Percentiles rank a stretch among this genome's conserved stretches.
Evolutionary conservation across 176 grass and related monocot genomes (phyloP).

Genomic region (Puya raimondii): DNA sequence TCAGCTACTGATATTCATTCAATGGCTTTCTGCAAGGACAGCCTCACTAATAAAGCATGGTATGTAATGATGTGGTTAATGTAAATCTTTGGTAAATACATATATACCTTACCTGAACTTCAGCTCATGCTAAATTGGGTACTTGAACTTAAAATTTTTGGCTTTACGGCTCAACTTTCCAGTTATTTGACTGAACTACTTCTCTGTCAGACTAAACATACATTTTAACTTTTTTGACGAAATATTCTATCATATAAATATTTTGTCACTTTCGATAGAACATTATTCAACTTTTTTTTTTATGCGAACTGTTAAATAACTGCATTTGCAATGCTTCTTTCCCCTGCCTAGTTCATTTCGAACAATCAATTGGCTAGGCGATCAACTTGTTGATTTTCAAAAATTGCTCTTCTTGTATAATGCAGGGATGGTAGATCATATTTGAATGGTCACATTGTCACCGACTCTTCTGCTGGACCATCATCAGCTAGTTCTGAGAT

Average conservation of each 20-base stretch:
- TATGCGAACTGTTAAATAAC: too few relatives aligned
- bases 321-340: background rate
- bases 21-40: background rate
- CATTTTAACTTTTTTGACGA: too few relatives aligned
- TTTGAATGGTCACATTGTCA: slow-evolving; percentile 24
- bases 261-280: too few relatives aligned
- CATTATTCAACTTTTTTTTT: too few relatives aligned
- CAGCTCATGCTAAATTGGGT: too few relatives aligned
- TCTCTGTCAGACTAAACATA: too few relatives aligned
- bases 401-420: background rate
- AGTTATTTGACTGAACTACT: too few relatives aligned
- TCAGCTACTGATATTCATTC: slow-evolving; percentile 1
- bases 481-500: slow-evolving; percentile 19
- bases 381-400: background rate
- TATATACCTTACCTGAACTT: background rate
- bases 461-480: slow-evolving; percentile 23
- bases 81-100: background rate
- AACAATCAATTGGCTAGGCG: background rate
- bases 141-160: too few relatives aligned
- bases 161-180: too few relatives aligned
- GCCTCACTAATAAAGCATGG: background rate
- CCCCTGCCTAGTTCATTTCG: background rate
- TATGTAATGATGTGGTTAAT: background rate
- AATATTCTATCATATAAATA: too few relatives aligned
- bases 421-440: slow-evolving; percentile 14